phyloP scores from a whole-genome alignment of 2,329 filamentous ascomycete genomes.

The Lachnellula arida region DNA sequence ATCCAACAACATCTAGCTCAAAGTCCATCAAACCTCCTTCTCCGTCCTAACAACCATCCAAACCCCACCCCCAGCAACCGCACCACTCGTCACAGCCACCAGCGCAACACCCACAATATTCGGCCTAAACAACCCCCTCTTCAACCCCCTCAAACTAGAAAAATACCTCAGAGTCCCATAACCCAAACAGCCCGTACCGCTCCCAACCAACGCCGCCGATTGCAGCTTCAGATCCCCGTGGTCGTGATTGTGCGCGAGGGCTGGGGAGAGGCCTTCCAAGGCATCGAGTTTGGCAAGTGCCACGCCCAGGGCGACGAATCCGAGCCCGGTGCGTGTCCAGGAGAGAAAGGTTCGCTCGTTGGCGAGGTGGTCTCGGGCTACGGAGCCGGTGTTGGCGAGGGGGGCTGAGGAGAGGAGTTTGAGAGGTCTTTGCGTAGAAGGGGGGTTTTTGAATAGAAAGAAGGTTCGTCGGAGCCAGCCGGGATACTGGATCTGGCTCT shows the following conservation, averaged over 20 bases:
- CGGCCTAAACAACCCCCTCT: conserved; percentile 43
- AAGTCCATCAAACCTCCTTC: conserved; percentile 15
- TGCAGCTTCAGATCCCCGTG: conserved; percentile 34
- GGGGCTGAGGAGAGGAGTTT: conserved; percentile 16
- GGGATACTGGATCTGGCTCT: no score
- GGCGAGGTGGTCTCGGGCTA: conserved; percentile 46
- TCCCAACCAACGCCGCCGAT: conserved; percentile 39
- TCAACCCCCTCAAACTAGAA: conserved; percentile 37
- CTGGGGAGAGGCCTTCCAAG: conserved; percentile 34
- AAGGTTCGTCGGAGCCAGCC: neutral
- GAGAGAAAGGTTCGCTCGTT: conserved; percentile 48
- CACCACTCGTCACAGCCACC: conserved; percentile 64
- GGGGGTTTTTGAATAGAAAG: neutral
- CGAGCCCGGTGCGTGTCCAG: conserved; percentile 47
- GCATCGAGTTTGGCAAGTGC: conserved; percentile 44
- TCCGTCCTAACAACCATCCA: conserved; percentile 17
- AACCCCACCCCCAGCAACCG: conserved; percentile 18
- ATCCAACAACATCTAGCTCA: no score
- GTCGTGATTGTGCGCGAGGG: conserved; percentile 26
- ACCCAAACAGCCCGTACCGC: conserved; percentile 41
- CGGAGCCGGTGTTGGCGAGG: conserved; percentile 41
- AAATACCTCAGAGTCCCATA: conserved; percentile 47
- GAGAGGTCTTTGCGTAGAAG: neutral
- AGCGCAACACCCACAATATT: conserved; percentile 77
- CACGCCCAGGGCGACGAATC: conserved; percentile 47